Evolutionary conservation across 768 basidiomycete genomes (phyloP).

Genomic region (Tricholoma terreum): DNA sequence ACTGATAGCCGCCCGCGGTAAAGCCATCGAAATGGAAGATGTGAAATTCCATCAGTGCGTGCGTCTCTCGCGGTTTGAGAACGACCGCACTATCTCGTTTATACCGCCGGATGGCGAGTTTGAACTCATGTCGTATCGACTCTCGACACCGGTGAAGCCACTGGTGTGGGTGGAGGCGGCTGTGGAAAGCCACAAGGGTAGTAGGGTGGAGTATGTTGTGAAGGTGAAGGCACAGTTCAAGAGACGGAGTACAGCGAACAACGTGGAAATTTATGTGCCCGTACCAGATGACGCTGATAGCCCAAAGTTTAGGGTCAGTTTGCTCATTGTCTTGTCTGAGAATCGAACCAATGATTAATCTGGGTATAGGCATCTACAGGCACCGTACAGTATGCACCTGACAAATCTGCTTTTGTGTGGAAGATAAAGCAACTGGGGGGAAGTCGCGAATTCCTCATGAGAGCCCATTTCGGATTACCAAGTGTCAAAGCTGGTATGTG

Average conservation of each 20-base stretch:
- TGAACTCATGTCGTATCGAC: constrained; percentile 97
- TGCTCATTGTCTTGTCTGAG: neutral
- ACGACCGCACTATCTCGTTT: constrained; percentile 98
- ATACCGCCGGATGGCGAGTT: constrained; percentile 99
- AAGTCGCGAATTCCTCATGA: constrained; percentile 94
- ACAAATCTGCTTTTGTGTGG: constrained; percentile 98
- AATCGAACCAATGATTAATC: neutral
- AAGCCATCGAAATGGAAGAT: constrained; percentile 99
- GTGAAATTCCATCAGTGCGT: constrained; percentile 99
- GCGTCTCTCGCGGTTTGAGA: constrained; percentile 93
- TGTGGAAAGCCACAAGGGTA: constrained; percentile 93
- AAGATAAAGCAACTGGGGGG: constrained; percentile 98
- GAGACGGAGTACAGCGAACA: constrained; percentile 92
- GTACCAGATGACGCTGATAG: constrained; percentile 98
- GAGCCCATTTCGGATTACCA: constrained; percentile 95
- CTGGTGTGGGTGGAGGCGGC: constrained; percentile 97
- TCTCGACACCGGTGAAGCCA: constrained; percentile 95
- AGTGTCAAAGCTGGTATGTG: constrained; percentile 84
- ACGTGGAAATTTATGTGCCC: constrained; percentile 98
- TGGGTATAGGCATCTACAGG: constrained; percentile 81
- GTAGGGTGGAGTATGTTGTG: constrained; percentile 92
- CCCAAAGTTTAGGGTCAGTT: constrained; percentile 88
- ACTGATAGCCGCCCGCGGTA: constrained; percentile 77
- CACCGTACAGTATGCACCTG: constrained; percentile 93
- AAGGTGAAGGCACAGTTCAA: constrained; percentile 98